Evolutionary conservation across 805 yeast genomes (phyloP).

Genomic region (Myxozyma geophila): DNA sequence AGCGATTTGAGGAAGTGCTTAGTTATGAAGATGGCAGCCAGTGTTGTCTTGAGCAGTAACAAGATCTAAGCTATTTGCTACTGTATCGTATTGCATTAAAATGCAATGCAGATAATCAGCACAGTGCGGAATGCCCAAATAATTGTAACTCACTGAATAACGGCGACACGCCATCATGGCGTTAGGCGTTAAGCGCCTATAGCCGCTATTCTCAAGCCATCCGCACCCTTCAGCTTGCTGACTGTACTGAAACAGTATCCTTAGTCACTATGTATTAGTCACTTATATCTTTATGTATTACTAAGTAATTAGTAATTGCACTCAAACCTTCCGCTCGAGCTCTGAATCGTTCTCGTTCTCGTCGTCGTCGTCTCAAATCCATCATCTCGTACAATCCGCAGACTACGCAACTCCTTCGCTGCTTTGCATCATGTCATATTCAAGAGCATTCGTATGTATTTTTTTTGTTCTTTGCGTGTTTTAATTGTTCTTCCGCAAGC

Average conservation of each 20-base stretch:
- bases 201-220: no score
- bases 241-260: background rate
- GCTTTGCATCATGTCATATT: constrained; percentile 5
- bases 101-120: no score
- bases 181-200: no score
- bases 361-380: background rate
- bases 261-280: background rate
- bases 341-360: constrained; percentile 2
- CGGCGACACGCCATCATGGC: no score
- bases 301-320: background rate
- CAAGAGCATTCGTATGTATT: constrained; percentile 7
- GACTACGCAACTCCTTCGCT: background rate
- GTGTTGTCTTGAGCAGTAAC: no score
- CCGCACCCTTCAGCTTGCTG: no score
- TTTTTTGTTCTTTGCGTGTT: background rate
- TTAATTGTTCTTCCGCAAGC: background rate
- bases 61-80: no score
- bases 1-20: no score
- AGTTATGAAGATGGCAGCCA: no score
- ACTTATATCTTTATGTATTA: background rate
- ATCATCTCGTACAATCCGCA: background rate
- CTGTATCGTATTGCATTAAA: no score
- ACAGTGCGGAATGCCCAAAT: no score
- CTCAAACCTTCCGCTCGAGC: background rate
- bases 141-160: no score